A percentile compares a stretch with the other conserved stretches of the same genome.
Conservation (phyloP, 2,329 filamentous ascomycete species). For the Bipolaris victoriae region DNA sequence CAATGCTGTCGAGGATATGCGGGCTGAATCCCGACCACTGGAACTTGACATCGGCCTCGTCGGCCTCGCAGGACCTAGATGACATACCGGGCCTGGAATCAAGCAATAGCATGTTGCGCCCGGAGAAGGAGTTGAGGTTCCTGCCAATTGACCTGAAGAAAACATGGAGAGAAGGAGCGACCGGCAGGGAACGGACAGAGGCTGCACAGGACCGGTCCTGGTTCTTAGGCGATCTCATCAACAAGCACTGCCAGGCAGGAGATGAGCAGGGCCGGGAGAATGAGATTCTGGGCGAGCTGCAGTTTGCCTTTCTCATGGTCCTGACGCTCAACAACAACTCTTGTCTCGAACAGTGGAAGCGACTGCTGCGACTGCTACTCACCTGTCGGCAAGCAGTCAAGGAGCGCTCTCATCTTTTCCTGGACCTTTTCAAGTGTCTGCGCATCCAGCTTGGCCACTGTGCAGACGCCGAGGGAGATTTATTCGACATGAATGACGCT, state of each 20-base stretch:
- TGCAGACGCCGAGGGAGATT: constrained; percentile 64
- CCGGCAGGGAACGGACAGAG: constrained; percentile 67
- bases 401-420: constrained; percentile 58
- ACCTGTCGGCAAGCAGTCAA: constrained; percentile 61
- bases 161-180: constrained; percentile 67
- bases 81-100: constrained; percentile 63
- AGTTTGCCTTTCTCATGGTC: constrained; percentile 68
- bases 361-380: constrained; percentile 62
- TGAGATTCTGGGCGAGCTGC: constrained; percentile 62
- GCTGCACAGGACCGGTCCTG: constrained; percentile 68
- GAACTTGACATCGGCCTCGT: constrained; percentile 64
- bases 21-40: constrained; percentile 57
- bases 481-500: constrained; percentile 64
- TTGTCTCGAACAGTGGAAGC: constrained; percentile 70
- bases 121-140: constrained; percentile 57
- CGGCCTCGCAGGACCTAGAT: constrained; percentile 62
- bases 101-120: constrained; percentile 37
- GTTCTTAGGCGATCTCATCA: constrained; percentile 62
- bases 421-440: constrained; percentile 58
- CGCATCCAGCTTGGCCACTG: constrained; percentile 62
- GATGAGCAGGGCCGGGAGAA: constrained; percentile 34
- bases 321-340: constrained; percentile 70
- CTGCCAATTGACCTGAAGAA: constrained; percentile 65
- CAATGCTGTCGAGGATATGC: constrained; percentile 59
- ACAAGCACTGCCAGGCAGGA: constrained; percentile 48